Percentiles rank a stretch among this genome's conserved stretches.
Conservation (phyloP, 805 yeast genomes). For the Peterozyma toletana region DNA sequence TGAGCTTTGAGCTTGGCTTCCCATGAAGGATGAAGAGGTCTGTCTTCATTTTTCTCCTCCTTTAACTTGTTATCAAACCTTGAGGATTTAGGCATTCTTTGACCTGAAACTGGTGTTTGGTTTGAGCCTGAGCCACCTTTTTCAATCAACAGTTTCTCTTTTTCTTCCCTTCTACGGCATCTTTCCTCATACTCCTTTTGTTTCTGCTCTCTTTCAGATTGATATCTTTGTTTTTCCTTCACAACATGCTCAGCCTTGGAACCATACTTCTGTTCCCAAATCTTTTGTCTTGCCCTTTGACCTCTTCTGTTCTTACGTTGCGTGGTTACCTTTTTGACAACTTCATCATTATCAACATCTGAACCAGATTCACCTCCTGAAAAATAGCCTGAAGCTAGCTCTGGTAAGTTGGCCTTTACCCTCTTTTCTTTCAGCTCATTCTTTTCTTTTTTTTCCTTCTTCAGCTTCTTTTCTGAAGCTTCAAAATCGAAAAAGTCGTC, state of each 20-base stretch:
- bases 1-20: conserved; percentile 76
- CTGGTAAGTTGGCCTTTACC: conserved; percentile 46
- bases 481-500: conserved; percentile 34
- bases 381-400: conserved; percentile 69
- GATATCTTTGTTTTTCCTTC: conserved; percentile 49
- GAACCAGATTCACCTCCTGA: conserved; percentile 75
- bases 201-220: conserved; percentile 49
- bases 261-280: conserved; percentile 93
- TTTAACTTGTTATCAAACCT: conserved; percentile 7
- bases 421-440: conserved; percentile 21
- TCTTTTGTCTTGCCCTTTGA: conserved; percentile 92
- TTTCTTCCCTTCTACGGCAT: conserved; percentile 56
- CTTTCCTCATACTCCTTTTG: conserved; percentile 69
- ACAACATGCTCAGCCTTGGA: conserved; percentile 73
- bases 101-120: conserved; percentile 6
- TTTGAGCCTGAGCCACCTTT: conserved; percentile 24
- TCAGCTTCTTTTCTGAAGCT: conserved; percentile 10
- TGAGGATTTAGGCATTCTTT: conserved; percentile 3
- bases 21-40: conserved; percentile 93
- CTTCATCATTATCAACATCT: conserved; percentile 35
- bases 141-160: conserved; percentile 22
- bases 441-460: conserved; percentile 15
- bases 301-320: conserved; percentile 87
- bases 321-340: conserved; percentile 44
- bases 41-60: conserved; percentile 10